Evolutionary conservation across 192 early-diverging fungal species (phyloP).

Genomic region (Coemansia sp.): DNA sequence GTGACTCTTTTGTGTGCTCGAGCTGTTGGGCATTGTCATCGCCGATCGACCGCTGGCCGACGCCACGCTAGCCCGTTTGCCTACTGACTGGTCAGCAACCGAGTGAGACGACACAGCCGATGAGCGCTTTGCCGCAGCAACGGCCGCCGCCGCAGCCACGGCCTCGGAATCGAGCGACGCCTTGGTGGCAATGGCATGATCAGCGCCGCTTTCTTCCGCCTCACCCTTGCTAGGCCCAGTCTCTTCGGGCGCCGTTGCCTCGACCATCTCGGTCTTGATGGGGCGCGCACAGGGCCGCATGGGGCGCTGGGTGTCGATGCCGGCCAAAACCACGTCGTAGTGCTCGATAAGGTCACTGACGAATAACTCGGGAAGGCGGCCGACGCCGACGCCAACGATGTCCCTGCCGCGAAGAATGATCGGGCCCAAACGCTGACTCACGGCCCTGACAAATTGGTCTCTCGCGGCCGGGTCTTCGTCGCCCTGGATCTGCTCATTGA

Average conservation of each 20-base stretch:
- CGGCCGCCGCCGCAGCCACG: background rate
- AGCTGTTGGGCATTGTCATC: conserved; percentile 14
- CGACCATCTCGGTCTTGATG: conserved; percentile 7
- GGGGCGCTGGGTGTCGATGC: conserved; percentile 22
- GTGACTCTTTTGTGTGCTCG: conserved; percentile 11
- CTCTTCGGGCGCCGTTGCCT: background rate
- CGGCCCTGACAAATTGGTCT: conserved; percentile 26
- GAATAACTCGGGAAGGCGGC: conserved; percentile 42
- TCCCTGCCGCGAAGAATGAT: conserved; percentile 50
- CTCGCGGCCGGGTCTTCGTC: conserved; percentile 13
- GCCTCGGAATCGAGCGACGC: background rate
- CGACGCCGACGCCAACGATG: conserved; percentile 34
- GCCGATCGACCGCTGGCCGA: conserved; percentile 6
- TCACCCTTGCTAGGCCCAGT: background rate
- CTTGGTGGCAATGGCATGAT: background rate
- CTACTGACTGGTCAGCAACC: conserved; percentile 1
- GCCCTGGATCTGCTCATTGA: conserved; percentile 24
- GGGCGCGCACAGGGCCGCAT: conserved; percentile 33
- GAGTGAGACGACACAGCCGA: conserved; percentile 10
- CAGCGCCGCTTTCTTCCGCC: background rate
- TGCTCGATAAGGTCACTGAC: conserved; percentile 41
- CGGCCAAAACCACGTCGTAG: conserved; percentile 41
- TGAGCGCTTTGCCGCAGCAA: conserved; percentile 9
- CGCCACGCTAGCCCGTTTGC: conserved; percentile 15
- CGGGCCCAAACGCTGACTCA: conserved; percentile 45